Percentiles rank a stretch among this genome's conserved stretches.
Evolutionary conservation across 2,329 filamentous ascomycete species (phyloP).

Genomic region (Colletotrichum musicola): DNA sequence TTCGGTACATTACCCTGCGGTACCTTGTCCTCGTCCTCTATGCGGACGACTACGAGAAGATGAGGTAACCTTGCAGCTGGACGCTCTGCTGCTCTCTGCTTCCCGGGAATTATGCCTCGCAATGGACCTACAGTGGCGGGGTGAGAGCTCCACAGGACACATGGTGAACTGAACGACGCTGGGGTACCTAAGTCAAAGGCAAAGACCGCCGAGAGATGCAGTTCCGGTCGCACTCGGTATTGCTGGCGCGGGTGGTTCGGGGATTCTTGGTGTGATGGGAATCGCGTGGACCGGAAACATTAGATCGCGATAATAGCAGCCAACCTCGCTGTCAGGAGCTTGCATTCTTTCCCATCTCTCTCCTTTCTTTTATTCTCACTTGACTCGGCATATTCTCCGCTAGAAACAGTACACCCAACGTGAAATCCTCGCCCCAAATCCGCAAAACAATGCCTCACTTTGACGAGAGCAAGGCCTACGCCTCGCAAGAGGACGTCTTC

Average conservation of each 20-base stretch:
- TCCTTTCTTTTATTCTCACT: not conserved
- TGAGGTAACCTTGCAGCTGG: not conserved
- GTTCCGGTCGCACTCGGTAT: slow-evolving; percentile 21
- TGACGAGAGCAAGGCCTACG: slow-evolving; percentile 54
- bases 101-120: slow-evolving; percentile 21
- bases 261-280: slow-evolving; percentile 37
- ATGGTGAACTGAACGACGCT: not conserved
- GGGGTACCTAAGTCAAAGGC: slow-evolving; percentile 5
- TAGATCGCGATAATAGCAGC: slow-evolving; percentile 27
- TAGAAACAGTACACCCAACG: not conserved
- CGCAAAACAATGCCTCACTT: slow-evolving; percentile 44
- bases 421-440: no score
- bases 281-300: not conserved
- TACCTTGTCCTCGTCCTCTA: not conserved
- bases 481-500: slow-evolving; percentile 57
- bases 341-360: not conserved
- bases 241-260: slow-evolving; percentile 26
- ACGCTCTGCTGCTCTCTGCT: not conserved
- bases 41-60: not conserved
- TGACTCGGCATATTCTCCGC: not conserved
- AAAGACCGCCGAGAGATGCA: slow-evolving; percentile 32
- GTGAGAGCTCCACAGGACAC: slow-evolving; percentile 8
- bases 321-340: not conserved
- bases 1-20: not conserved
- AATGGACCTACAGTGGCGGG: not conserved